phyloP scores from a whole-genome alignment of 768 basidiomycete genomes.

The Glaciozyma martinii region DNA sequence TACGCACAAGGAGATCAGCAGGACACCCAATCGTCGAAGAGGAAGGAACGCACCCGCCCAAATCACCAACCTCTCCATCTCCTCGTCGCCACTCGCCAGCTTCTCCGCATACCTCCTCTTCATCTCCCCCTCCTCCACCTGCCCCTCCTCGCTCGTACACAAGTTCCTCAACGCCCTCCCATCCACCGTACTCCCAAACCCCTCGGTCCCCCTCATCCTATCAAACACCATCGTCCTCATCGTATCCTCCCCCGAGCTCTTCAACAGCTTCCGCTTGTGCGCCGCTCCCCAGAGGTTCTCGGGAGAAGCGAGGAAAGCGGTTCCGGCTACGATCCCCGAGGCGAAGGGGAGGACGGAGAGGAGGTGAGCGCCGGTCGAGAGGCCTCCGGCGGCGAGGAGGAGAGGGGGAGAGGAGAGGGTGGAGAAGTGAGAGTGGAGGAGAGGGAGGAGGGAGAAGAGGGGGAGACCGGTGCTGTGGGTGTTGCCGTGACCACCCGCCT shows the following conservation, averaged over 20 bases:
- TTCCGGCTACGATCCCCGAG: slow-evolving; percentile 61
- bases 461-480: slow-evolving; percentile 48
- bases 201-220: slow-evolving; percentile 45
- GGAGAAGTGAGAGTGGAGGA: neutral
- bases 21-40: too few relatives aligned
- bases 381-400: slow-evolving; percentile 61
- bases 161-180: slow-evolving; percentile 54
- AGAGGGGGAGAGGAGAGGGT: neutral
- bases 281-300: slow-evolving; percentile 50
- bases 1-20: neutral
- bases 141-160: slow-evolving; percentile 53
- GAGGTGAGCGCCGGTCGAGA: slow-evolving; percentile 57
- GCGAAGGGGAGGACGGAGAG: slow-evolving; percentile 58
- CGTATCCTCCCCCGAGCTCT: slow-evolving; percentile 36
- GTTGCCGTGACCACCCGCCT: slow-evolving; percentile 68
- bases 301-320: slow-evolving; percentile 60
- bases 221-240: slow-evolving; percentile 60
- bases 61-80: slow-evolving; percentile 47
- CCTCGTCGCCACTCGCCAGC: slow-evolving; percentile 43
- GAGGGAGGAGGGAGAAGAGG: slow-evolving; percentile 1
- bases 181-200: slow-evolving; percentile 45
- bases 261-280: slow-evolving; percentile 50
- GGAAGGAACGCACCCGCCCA: slow-evolving; percentile 51
- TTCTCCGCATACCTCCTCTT: slow-evolving; percentile 46
- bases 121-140: slow-evolving; percentile 44